These are phyloP conservation scores for Pythium phragmitis DNA, from an alignment of 352 stramenopile species.

Conservation along the genomic window DNA sequence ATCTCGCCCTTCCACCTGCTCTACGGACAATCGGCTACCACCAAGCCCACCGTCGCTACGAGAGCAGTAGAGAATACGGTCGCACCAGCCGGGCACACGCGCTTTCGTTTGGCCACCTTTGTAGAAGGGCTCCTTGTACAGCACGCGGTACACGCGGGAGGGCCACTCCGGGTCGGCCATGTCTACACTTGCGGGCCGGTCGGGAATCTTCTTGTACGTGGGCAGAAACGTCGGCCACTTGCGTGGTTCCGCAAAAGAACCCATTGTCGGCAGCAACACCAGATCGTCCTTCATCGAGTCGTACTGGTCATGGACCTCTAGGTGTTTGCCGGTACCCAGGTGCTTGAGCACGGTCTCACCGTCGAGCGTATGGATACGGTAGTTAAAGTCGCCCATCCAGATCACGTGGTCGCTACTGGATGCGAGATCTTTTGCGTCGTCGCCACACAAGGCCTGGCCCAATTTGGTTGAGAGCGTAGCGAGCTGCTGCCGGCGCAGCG, in stretches of 20 bases:
- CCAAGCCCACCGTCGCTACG: constrained; percentile 15
- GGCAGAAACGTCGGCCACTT: constrained; percentile 77
- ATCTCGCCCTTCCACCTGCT: constrained; percentile 39
- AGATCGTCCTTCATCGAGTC: constrained; percentile 69
- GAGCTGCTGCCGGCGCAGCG: constrained; percentile 54
- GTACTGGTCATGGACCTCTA: constrained; percentile 66
- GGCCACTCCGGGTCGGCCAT: constrained; percentile 45
- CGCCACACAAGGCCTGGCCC: constrained; percentile 35
- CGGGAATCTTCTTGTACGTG: constrained; percentile 75
- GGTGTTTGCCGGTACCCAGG: constrained; percentile 37
- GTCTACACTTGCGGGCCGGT: constrained; percentile 28
- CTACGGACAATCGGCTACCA: constrained; percentile 31
- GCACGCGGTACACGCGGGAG: constrained; percentile 55
- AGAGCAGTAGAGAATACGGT: constrained; percentile 84
- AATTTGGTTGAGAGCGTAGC: constrained; percentile 44
- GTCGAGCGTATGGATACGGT: constrained; percentile 54
- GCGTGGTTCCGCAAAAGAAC: constrained; percentile 45
- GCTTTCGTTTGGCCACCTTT: constrained; percentile 89
- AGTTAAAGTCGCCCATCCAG: constrained; percentile 85
- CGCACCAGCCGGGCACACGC: constrained; percentile 80
- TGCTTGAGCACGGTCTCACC: constrained; percentile 47
- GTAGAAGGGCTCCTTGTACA: constrained; percentile 90
- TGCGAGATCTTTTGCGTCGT: constrained; percentile 35
- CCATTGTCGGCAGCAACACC: constrained; percentile 32
- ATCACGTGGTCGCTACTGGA: constrained; percentile 71